Evolutionary conservation across 768 basidiomycete genomes (phyloP).

Genomic region (Tylopilus vinaceipallidus): DNA sequence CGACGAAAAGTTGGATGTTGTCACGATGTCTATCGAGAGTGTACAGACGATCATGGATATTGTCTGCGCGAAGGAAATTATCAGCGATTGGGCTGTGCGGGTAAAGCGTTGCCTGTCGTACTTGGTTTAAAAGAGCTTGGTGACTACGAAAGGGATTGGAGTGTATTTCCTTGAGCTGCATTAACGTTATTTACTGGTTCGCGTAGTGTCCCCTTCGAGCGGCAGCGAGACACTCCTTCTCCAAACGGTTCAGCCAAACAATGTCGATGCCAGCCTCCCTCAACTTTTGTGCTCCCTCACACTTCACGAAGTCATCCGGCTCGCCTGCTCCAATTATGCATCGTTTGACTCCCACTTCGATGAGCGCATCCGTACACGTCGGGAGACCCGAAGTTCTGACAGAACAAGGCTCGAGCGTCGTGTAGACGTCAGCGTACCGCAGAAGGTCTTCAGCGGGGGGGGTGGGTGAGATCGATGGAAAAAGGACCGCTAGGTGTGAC

Average conservation of each 20-base stretch:
- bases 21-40: constrained; percentile 25
- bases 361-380: constrained; percentile 83
- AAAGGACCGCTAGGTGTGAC: constrained; percentile 42
- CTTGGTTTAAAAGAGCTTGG: background rate
- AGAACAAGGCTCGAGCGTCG: constrained; percentile 96
- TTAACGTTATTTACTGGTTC: background rate
- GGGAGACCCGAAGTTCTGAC: constrained; percentile 81
- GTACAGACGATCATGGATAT: constrained; percentile 12
- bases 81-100: constrained; percentile 20
- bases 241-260: constrained; percentile 70
- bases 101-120: constrained; percentile 14
- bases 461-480: constrained; percentile 35
- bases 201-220: constrained; percentile 60
- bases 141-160: background rate
- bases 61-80: constrained; percentile 13
- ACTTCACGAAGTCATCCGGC: constrained; percentile 91
- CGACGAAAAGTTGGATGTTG: constrained; percentile 14
- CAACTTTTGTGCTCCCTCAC: constrained; percentile 80
- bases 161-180: constrained; percentile 2
- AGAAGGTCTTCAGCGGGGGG: constrained; percentile 46
- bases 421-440: constrained; percentile 73
- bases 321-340: constrained; percentile 91
- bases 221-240: constrained; percentile 74
- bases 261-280: constrained; percentile 71
- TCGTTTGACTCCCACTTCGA: constrained; percentile 63